These are phyloP conservation scores for Raffaelea arxii DNA, from an alignment of 2,329 filamentous ascomycete genomes.

Conservation along the genomic window DNA sequence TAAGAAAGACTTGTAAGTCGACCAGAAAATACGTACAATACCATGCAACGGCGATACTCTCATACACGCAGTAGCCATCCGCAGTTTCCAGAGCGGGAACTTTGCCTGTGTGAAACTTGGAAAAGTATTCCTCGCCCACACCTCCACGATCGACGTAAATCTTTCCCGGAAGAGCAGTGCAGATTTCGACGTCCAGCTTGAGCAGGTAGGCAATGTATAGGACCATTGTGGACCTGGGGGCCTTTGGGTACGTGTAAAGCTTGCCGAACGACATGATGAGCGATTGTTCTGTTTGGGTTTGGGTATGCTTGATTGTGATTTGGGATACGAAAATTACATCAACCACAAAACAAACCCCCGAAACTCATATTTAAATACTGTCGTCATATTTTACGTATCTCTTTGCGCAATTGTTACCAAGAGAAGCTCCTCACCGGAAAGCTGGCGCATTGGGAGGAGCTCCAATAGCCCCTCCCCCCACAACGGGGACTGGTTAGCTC, in stretches of 20 bases:
- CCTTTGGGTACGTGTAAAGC: slow-evolving; percentile 1
- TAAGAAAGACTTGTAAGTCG: slow-evolving; percentile 11
- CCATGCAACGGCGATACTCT: slow-evolving; percentile 32
- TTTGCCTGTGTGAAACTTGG: slow-evolving; percentile 43
- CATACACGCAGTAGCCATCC: slow-evolving; percentile 34
- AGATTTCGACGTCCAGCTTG: slow-evolving; percentile 1
- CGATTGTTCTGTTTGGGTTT: too few species aligned
- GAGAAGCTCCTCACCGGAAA: too few species aligned
- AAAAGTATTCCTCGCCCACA: slow-evolving; percentile 25
- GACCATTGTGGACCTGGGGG: slow-evolving; percentile 2
- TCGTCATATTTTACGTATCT: too few species aligned
- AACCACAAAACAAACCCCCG: too few species aligned
- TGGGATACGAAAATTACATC: too few species aligned
- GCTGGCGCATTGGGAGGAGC: too few species aligned
- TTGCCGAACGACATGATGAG: slow-evolving; percentile 3
- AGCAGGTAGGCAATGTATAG: slow-evolving; percentile 1
- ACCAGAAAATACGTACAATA: not conserved
- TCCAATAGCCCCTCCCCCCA: too few species aligned
- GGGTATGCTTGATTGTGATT: too few species aligned
- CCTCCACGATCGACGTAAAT: not conserved
- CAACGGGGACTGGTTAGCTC: too few species aligned
- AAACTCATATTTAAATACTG: too few species aligned
- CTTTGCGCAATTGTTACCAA: too few species aligned
- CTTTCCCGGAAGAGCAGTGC: not conserved
- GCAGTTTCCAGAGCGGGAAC: slow-evolving; percentile 37